phyloP scores from a whole-genome alignment of 257 asterid genomes.

The Przewalskia tangutica region DNA sequence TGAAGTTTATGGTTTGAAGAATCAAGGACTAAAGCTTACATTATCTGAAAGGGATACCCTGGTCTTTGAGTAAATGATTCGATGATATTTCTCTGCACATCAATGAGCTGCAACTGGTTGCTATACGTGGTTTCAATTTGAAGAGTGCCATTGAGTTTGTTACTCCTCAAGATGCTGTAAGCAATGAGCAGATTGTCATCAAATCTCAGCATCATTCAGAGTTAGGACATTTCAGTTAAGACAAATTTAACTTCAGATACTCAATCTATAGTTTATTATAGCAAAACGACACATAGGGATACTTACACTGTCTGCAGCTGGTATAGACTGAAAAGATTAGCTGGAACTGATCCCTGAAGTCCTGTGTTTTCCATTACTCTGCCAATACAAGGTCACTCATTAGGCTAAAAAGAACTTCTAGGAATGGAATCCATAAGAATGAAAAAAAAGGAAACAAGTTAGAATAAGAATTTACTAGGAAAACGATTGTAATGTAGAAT shows the following conservation, averaged over 20 bases:
- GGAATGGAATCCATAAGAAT: not conserved
- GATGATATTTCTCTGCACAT: constrained; percentile 26
- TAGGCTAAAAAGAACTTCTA: not conserved
- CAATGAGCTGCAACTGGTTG: constrained; percentile 13
- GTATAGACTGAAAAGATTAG: constrained; percentile 36
- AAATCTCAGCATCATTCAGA: not conserved
- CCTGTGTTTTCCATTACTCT: constrained; percentile 60
- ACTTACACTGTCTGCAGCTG: constrained; percentile 78
- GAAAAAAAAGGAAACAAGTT: not conserved
- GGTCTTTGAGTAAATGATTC: constrained; percentile 30
- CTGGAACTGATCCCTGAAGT: constrained; percentile 51
- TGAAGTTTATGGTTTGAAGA: not conserved
- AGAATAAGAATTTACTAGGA: no score
- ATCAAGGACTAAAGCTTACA: constrained; percentile 26
- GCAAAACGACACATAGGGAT: not conserved
- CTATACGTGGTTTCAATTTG: constrained; percentile 10
- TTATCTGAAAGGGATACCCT: constrained; percentile 23
- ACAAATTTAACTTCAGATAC: not conserved
- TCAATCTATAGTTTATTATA: not conserved
- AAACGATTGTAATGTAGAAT: no score
- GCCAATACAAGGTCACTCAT: constrained; percentile 15
- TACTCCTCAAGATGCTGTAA: constrained; percentile 42
- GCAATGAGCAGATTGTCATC: not conserved
- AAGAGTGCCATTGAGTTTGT: constrained; percentile 14
- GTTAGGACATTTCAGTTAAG: not conserved